These are phyloP conservation scores for Sanghuangporus baumii DNA, from an alignment of 1,284 basidiomycete species.

Conservation along the genomic window DNA sequence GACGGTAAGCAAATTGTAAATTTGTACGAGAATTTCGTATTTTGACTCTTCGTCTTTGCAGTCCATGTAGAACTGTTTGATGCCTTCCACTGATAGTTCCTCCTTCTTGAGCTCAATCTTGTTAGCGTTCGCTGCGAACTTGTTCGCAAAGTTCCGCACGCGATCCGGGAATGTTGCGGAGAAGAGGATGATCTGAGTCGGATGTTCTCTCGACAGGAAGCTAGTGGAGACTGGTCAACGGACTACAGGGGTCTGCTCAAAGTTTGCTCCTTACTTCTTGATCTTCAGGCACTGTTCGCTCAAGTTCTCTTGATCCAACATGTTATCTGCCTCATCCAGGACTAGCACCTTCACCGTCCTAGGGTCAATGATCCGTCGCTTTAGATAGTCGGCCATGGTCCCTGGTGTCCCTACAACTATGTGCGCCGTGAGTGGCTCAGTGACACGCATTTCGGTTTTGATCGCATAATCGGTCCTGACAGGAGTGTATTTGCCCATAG, in stretches of 20 bases:
- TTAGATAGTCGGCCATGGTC: constrained; percentile 85
- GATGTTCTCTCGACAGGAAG: constrained; percentile 54
- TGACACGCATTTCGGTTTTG: constrained; percentile 72
- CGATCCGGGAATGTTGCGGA: constrained; percentile 97
- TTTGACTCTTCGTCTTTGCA: constrained; percentile 86
- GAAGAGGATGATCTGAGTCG: constrained; percentile 90
- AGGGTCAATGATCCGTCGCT: constrained; percentile 70
- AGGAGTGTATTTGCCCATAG: constrained; percentile 93
- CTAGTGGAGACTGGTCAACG: constrained; percentile 30
- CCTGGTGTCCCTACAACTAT: constrained; percentile 97
- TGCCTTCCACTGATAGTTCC: constrained; percentile 91
- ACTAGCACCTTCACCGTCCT: constrained; percentile 89
- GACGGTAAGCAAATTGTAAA: constrained; percentile 90
- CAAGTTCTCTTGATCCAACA: constrained; percentile 93
- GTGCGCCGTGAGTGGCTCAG: constrained; percentile 78
- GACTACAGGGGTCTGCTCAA: not conserved
- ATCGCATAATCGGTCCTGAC: constrained; percentile 95
- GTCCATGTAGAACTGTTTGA: constrained; percentile 98
- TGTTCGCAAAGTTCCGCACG: constrained; percentile 84
- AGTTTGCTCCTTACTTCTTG: constrained; percentile 68
- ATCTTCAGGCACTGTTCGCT: constrained; percentile 96
- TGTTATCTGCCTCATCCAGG: constrained; percentile 98
- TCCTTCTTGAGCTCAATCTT: constrained; percentile 95
- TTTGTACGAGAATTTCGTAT: constrained; percentile 90
- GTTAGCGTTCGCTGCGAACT: constrained; percentile 93